A percentile compares a stretch with the other conserved stretches of the same genome.
Evolutionary conservation across 208 protist genomes (phyloP).

Genomic region (Acanthamoeba royreba): DNA sequence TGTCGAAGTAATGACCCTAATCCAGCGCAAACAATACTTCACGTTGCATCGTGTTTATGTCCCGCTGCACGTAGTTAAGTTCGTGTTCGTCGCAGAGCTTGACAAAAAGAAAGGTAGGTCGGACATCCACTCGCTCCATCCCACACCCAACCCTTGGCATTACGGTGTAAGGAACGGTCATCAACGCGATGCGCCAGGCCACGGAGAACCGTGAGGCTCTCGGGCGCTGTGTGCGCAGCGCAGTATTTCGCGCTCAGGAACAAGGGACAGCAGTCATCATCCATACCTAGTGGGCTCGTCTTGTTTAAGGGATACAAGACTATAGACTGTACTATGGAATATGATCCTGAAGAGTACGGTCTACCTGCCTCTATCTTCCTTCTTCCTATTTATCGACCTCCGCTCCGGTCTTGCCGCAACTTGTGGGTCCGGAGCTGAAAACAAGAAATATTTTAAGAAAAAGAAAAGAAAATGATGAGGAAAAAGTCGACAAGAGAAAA

Average conservation of each 20-base stretch:
- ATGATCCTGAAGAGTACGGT: slow-evolving; percentile 52
- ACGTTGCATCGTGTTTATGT: neutral
- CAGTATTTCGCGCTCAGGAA: slow-evolving; percentile 43
- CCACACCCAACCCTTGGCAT: slow-evolving; percentile 38
- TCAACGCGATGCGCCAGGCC: slow-evolving; percentile 34
- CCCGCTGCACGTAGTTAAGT: neutral
- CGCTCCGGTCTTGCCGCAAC: neutral
- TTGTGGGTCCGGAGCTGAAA: neutral
- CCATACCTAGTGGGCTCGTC: slow-evolving; percentile 45
- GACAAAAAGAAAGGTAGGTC: slow-evolving; percentile 36
- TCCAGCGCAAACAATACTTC: neutral
- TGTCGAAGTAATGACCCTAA: neutral
- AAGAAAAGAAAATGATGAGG: too few relatives aligned
- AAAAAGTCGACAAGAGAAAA: too few relatives aligned
- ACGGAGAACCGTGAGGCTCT: neutral
- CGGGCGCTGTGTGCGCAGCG: slow-evolving; percentile 18
- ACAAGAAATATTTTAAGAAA: too few relatives aligned
- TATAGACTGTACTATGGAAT: slow-evolving; percentile 50
- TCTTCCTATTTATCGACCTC: neutral
- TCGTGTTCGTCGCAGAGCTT: too few relatives aligned
- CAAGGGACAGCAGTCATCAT: slow-evolving; percentile 44
- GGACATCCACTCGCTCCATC: slow-evolving; percentile 46
- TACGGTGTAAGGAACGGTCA: slow-evolving; percentile 30
- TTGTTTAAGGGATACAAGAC: slow-evolving; percentile 50
- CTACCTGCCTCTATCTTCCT: neutral